Conservation (phyloP, 2,329 filamentous ascomycete species). For the Incumbomyces delicatus region DNA sequence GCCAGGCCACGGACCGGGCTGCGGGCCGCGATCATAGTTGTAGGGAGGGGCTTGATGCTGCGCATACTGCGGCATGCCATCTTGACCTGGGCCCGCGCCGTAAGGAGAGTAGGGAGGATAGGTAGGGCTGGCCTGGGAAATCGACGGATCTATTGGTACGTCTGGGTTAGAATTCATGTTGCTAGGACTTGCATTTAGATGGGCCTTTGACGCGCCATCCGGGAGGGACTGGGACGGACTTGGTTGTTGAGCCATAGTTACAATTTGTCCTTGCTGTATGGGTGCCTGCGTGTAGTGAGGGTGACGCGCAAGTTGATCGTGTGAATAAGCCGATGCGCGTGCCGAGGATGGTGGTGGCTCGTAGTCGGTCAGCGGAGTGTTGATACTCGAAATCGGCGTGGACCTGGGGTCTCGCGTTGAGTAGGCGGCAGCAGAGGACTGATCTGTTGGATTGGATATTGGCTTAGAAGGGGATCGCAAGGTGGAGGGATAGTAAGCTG, state of each 20-base stretch:
- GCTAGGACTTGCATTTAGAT: constrained; percentile 48
- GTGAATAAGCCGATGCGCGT: constrained; percentile 70
- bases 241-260: constrained; percentile 97
- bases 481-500: constrained; percentile 47
- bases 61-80: constrained; percentile 52
- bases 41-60: constrained; percentile 32
- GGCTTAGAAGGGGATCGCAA: constrained; percentile 16
- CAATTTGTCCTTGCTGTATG: constrained; percentile 63
- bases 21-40: constrained; percentile 35
- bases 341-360: constrained; percentile 63
- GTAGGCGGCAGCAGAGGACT: constrained; percentile 86
- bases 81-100: constrained; percentile 60
- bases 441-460: constrained; percentile 54
- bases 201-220: constrained; percentile 64
- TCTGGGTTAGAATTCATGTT: constrained; percentile 88
- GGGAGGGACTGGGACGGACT: constrained; percentile 89
- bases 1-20: constrained; percentile 27
- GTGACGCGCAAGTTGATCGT: constrained; percentile 70
- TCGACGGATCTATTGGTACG: constrained; percentile 98
- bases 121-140: constrained; percentile 83
- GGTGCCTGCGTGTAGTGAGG: constrained; percentile 64
- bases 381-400: constrained; percentile 62
- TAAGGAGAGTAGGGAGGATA: constrained; percentile 88
- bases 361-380: constrained; percentile 85
- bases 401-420: constrained; percentile 69